A percentile compares a stretch with the other conserved stretches of the same genome.
Evolutionary conservation across 2,329 filamentous ascomycete genomes (phyloP).

Genomic region (Apiospora sp.): DNA sequence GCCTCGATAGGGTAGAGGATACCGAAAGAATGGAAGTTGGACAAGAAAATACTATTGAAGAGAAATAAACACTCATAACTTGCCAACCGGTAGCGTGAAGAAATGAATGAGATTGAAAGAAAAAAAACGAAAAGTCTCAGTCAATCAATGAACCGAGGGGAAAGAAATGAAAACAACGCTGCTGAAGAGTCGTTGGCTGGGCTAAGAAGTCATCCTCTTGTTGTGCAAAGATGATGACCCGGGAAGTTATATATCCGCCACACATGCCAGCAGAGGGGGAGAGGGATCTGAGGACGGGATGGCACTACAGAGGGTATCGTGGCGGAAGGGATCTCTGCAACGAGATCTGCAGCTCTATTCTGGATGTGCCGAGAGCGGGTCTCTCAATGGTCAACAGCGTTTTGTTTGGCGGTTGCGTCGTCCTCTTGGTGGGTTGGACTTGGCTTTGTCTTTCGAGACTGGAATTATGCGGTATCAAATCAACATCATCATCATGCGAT

Average conservation of each 20-base stretch:
- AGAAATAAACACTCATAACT: background rate
- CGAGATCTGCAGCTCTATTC: slow-evolving; percentile 16
- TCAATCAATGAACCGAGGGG: slow-evolving; percentile 12
- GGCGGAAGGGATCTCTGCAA: slow-evolving; percentile 18
- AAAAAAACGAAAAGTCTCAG: background rate
- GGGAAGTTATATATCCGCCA: slow-evolving; percentile 17
- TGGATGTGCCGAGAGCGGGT: slow-evolving; percentile 9
- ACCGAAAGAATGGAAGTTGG: background rate
- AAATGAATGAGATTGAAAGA: background rate
- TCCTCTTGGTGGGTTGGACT: background rate
- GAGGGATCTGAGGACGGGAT: too few species aligned
- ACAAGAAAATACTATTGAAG: background rate
- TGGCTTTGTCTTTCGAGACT: background rate
- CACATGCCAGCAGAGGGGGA: background rate
- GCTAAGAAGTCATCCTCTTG: background rate
- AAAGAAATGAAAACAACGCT: background rate
- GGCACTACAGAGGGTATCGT: background rate
- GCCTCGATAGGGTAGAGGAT: slow-evolving; percentile 16
- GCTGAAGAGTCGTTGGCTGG: background rate
- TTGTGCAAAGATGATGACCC: background rate
- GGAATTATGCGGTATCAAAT: slow-evolving; percentile 8
- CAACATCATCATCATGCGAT: slow-evolving; percentile 15
- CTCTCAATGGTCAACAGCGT: background rate
- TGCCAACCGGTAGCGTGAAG: slow-evolving; percentile 14
- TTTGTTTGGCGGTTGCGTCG: slow-evolving; percentile 6